Conservation (phyloP, 2,329 filamentous ascomycete genomes). For the Colletotrichum tabaci region DNA sequence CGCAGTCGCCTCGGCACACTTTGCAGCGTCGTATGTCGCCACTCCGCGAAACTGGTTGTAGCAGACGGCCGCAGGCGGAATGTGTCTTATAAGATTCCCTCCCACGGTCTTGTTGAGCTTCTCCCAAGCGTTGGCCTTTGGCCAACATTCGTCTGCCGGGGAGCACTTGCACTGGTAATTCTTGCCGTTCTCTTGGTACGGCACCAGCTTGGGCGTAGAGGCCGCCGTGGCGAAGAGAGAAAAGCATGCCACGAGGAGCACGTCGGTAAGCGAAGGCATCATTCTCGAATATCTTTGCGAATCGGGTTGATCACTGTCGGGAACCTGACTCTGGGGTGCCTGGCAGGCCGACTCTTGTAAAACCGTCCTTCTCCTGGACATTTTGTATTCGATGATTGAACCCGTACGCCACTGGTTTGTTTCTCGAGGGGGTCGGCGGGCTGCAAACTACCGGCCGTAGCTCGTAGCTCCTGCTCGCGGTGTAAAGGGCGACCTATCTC, state of each 20-base stretch:
- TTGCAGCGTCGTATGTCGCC: slow-evolving; percentile 54
- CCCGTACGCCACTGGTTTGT: background rate
- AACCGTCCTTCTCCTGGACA: slow-evolving; percentile 22
- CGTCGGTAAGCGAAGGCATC: slow-evolving; percentile 21
- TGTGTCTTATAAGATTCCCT: slow-evolving; percentile 63
- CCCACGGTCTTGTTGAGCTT: slow-evolving; percentile 62
- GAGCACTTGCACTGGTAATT: slow-evolving; percentile 58
- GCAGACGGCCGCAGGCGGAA: slow-evolving; percentile 63
- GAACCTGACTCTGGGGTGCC: background rate
- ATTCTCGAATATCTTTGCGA: background rate
- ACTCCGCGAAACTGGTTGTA: slow-evolving; percentile 51
- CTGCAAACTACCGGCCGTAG: slow-evolving; percentile 11
- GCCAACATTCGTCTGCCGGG: slow-evolving; percentile 67
- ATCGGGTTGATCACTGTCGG: background rate
- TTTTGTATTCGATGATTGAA: slow-evolving; percentile 15
- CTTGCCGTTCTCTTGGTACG: slow-evolving; percentile 29
- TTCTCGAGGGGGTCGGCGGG: slow-evolving; percentile 1
- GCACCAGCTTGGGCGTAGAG: slow-evolving; percentile 7
- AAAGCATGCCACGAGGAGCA: slow-evolving; percentile 5
- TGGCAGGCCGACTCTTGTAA: background rate
- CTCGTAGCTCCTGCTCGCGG: slow-evolving; percentile 21
- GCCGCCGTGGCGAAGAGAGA: slow-evolving; percentile 13
- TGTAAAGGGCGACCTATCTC: background rate
- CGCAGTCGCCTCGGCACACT: slow-evolving; percentile 51
- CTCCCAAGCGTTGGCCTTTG: slow-evolving; percentile 57